phyloP scores from a whole-genome alignment of 1,284 basidiomycete genomes.

The Erythrobasidium hasegawianum region DNA sequence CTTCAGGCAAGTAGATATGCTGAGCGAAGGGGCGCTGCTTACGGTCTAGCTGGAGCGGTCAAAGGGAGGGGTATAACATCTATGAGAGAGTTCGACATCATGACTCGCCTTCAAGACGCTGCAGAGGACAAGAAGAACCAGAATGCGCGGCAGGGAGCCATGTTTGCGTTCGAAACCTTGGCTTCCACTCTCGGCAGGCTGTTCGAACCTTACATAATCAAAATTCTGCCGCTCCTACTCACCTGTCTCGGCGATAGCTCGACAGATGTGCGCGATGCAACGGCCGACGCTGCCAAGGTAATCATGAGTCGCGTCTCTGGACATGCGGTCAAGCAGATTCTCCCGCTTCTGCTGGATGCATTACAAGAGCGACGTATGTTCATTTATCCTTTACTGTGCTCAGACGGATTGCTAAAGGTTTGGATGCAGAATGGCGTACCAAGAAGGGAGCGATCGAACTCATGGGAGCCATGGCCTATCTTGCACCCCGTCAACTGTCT shows the following conservation, averaged over 20 bases:
- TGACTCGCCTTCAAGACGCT: conserved; percentile 69
- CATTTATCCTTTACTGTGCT: no score
- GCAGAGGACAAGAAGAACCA: conserved; percentile 85
- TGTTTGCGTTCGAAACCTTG: conserved; percentile 93
- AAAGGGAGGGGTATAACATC: conserved; percentile 81
- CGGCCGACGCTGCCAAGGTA: conserved; percentile 83
- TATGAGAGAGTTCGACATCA: conserved; percentile 78
- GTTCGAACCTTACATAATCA: conserved; percentile 91
- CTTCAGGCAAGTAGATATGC: conserved; percentile 82
- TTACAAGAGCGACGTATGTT: conserved; percentile 78
- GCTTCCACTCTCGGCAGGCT: conserved; percentile 77
- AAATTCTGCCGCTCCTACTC: conserved; percentile 76
- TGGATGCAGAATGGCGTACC: conserved; percentile 73
- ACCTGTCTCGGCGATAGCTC: conserved; percentile 82
- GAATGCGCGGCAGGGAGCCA: conserved; percentile 84
- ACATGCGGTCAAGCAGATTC: conserved; percentile 86
- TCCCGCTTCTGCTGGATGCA: conserved; percentile 84
- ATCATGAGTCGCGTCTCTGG: conserved; percentile 83
- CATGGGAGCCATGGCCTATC: conserved; percentile 98
- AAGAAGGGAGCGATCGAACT: conserved; percentile 98
- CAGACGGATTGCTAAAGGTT: not conserved
- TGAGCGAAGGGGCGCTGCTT: conserved; percentile 86
- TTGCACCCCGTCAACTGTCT: conserved; percentile 91
- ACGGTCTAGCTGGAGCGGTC: conserved; percentile 88
- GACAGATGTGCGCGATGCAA: conserved; percentile 88